Percentiles rank a stretch among this genome's conserved stretches.
These are phyloP conservation scores for Hericium coralloides DNA, from an alignment of 768 basidiomycete species.

Conservation along the genomic window DNA sequence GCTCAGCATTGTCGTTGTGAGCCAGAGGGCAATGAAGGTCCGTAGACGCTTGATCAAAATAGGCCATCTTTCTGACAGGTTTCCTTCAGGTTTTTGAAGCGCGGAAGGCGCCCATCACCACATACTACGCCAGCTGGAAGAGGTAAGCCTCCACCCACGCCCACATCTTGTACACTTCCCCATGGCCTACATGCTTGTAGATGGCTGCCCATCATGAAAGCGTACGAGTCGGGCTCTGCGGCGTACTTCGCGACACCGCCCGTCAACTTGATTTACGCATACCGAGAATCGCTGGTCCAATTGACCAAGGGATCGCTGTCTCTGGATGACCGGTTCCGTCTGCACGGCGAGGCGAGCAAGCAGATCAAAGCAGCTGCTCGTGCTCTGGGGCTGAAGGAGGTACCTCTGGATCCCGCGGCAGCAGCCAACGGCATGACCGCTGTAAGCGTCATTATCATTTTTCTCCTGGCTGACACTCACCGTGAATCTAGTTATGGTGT, in stretches of 20 bases:
- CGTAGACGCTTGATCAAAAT: background rate
- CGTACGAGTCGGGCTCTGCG: slow-evolving; percentile 74
- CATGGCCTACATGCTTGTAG: slow-evolving; percentile 25
- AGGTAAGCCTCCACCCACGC: slow-evolving; percentile 36
- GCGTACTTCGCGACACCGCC: slow-evolving; percentile 96
- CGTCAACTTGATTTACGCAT: slow-evolving; percentile 90
- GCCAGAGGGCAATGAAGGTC: slow-evolving; percentile 68
- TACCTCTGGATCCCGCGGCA: slow-evolving; percentile 51
- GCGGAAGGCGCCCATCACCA: slow-evolving; percentile 53
- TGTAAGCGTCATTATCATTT: slow-evolving; percentile 27
- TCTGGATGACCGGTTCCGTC: slow-evolving; percentile 67
- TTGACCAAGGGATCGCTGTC: slow-evolving; percentile 59
- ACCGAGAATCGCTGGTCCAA: slow-evolving; percentile 66
- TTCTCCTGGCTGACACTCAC: background rate
- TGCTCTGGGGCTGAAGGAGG: slow-evolving; percentile 62
- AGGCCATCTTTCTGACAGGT: background rate
- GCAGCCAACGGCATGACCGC: slow-evolving; percentile 96
- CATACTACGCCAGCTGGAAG: slow-evolving; percentile 89
- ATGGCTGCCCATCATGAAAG: slow-evolving; percentile 91
- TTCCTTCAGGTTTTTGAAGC: slow-evolving; percentile 43
- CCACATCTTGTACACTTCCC: background rate
- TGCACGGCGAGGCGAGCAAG: slow-evolving; percentile 61
- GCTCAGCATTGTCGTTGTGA: slow-evolving; percentile 77
- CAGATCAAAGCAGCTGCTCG: slow-evolving; percentile 60
- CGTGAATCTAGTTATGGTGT: slow-evolving; percentile 50